Evolutionary conservation across 352 stramenopile genomes (phyloP), one percentile per base, ranked within the genome.

Genomic region (Blastocystis sp.): DNA sequence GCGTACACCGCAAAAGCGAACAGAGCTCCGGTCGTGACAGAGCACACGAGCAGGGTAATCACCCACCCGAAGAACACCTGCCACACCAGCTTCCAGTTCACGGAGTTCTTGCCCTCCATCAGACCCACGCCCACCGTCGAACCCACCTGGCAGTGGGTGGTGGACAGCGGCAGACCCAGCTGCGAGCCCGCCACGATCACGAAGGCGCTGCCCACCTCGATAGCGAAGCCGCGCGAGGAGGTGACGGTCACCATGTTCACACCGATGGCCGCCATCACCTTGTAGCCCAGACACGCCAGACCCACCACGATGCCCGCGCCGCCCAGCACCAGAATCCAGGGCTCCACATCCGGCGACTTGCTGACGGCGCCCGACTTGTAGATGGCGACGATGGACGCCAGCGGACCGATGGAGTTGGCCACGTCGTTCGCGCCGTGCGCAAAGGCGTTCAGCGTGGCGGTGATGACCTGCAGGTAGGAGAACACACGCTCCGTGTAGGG

Each of bases 381-480:
- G 21, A 74, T 43, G 1, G 91, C 91, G 59, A 90, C 69, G 3
- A 91, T 87, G 1, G 90, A 90, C 0, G 70, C 54, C 3, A 92
- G 66, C 0, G 91, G 90, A 2, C 70, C 90, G 14, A 91, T 92
- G 7, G 91, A 89, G 76, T 93, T 93, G 7, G 91, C 90, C 3
- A 91, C 91, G 76, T 93, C 91, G 62, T 92, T 92, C 7, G 91
- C 87, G 17, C 91, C 91, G 71, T 93, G 91, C 0, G 91, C 84
- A 54, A 92, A 92, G 57, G 90, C 92, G 59, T 92, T 82, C 40
- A 93, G 76, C 24, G 87, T 90, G 43, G 91, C 84, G 2, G 92
- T 90, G 10, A 93, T 38, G 10, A 93, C 89, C 52, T 92, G 65
- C 40, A 92, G 78, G 78, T 91, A 91, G 52, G 90, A 90, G 40